Base-by-base conservation (phyloP, 495 filamentous ascomycete species). In the Lasiosphaeria ovina region DNA sequence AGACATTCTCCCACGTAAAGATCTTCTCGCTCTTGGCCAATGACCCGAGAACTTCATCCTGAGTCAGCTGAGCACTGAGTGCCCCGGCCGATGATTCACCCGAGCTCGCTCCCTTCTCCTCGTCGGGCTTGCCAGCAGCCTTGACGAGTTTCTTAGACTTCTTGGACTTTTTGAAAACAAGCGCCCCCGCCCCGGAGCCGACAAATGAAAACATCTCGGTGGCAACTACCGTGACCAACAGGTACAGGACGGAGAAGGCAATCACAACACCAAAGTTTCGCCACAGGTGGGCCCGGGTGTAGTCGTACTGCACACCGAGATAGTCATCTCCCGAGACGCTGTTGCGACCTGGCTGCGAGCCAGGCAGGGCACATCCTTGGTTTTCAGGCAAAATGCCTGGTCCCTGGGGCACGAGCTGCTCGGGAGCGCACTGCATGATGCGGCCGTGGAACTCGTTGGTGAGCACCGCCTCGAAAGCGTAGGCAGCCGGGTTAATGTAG, bases 231-330 rank as follows among this genome's bases (percentile, higher is more conserved):
- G 89, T 91, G 42, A 92, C 76, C 32, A 86, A 51, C 35, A 93
- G 81, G 58, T 91, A 92, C 2, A 89, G 74, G 10, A 88, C 80
- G 0, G 77, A 81, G 55, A 89, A 91, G 14, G 86, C 87, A 45
- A 91, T 80, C 42, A 92, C 64, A 17, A 92, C 86, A 52, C 87
- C 89, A 66, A 89, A 91, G 69, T 94, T 92, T 16, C 89, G 86
- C 90, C 90, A 94, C 16, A 92, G 70, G 65, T 94, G 81, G 12
- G 70, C 65, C 1, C 85, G 82, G 4, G 76, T 81, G 66, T 91
- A 93, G 49, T 57, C 61, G 35, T 81, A 74, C 62, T 83, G 85
- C 6, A 77, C 75, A 10, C 70, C 64, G 24, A 93, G 62, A 63
- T 91, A 93, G 17, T 77, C 76, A 16, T 77, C 71, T 1, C 90